Evolutionary conservation across 176 grass and related monocot species (phyloP).

Genomic region (Aegilops umbellulata): DNA sequence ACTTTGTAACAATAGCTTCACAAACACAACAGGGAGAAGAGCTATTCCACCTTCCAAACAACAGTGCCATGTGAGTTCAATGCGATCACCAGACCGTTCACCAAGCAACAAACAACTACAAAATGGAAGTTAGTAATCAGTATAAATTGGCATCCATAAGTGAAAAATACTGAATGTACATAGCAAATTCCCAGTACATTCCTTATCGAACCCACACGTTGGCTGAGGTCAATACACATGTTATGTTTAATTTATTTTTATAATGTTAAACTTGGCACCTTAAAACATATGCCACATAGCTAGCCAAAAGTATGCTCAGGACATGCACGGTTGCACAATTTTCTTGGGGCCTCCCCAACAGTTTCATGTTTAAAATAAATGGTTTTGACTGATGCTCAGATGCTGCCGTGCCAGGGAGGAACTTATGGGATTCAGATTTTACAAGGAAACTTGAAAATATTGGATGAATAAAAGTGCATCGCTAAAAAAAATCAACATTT

Average conservation of each 20-base stretch:
- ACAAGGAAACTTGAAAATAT: not conserved
- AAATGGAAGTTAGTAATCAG: conserved; percentile 18
- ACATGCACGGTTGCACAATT: not conserved
- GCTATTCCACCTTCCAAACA: conserved; percentile 73
- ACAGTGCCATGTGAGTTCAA: conserved; percentile 59
- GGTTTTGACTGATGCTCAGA: not conserved
- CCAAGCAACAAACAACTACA: conserved; percentile 93
- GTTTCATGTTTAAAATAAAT: not conserved
- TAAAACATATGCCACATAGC: not conserved
- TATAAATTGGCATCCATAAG: conserved; percentile 4
- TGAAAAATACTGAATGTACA: not conserved
- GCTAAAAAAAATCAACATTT: too few relatives aligned
- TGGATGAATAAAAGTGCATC: not conserved
- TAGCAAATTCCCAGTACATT: not conserved
- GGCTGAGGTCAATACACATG: too few relatives aligned
- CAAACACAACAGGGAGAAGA: not conserved
- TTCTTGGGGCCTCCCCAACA: not conserved
- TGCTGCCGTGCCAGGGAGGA: not conserved
- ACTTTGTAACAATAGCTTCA: conserved; percentile 1
- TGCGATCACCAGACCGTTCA: conserved; percentile 70
- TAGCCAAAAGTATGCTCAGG: not conserved
- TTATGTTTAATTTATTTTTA: too few relatives aligned
- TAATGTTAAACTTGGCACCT: not conserved
- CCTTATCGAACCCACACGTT: too few relatives aligned
- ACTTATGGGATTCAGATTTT: not conserved